Conservation (phyloP, 306 rosid species). For the Gastrolobium villosum region DNA sequence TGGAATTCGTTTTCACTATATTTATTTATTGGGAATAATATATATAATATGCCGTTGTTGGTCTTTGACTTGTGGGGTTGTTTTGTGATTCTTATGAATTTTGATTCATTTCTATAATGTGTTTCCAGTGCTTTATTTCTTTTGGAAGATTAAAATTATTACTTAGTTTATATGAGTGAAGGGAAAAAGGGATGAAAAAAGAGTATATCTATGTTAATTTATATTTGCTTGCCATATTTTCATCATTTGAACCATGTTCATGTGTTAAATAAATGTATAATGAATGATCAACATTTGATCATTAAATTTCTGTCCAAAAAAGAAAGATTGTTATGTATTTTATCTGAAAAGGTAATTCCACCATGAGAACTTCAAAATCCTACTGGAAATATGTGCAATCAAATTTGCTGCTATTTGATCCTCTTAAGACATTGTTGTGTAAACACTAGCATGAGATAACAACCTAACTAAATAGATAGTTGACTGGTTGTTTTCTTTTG, state of each 20-base stretch:
- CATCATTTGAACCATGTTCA: neutral
- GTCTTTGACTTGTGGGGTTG: conserved; percentile 25
- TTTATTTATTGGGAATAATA: conserved; percentile 1
- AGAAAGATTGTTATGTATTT: neutral
- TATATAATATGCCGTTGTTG: conserved; percentile 10
- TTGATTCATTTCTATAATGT: conserved; percentile 26
- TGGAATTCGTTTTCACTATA: neutral
- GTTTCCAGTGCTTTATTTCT: neutral
- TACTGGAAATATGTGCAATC: neutral
- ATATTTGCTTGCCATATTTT: neutral
- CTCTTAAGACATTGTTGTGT: neutral
- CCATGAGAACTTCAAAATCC: neutral
- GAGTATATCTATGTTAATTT: neutral
- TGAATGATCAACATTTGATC: neutral
- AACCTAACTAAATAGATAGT: neutral
- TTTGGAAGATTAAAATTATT: neutral
- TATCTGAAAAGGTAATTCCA: conserved; percentile 20
- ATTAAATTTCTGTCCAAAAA: neutral
- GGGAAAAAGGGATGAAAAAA: neutral
- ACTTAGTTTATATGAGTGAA: neutral
- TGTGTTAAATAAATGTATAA: neutral
- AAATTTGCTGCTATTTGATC: conserved; percentile 1
- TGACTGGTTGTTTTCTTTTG: conserved; percentile 2
- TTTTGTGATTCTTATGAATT: conserved; percentile 16
- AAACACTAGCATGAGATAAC: neutral